Evolutionary conservation across 2,329 filamentous ascomycete genomes (phyloP).

Genomic region (Epichloe uncinata): DNA sequence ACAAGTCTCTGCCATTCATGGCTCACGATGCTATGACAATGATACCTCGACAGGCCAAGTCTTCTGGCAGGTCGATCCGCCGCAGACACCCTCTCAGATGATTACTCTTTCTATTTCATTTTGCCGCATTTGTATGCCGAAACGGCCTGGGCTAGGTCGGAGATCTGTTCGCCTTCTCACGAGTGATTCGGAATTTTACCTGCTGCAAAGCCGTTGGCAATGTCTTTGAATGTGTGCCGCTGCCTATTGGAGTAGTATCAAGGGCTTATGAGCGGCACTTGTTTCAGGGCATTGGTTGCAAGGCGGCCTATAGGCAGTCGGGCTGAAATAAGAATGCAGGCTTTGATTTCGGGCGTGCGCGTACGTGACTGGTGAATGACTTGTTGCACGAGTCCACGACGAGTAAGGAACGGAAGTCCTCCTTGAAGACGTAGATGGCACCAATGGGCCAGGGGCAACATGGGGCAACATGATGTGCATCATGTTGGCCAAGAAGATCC

Average conservation of each 20-base stretch:
- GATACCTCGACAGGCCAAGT: slow-evolving; percentile 2
- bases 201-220: not conserved
- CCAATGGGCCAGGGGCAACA: not conserved
- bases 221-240: not conserved
- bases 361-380: slow-evolving; percentile 4
- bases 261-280: not conserved
- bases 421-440: not conserved
- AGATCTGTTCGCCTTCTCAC: not conserved
- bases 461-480: not conserved
- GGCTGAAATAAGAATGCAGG: slow-evolving; percentile 4
- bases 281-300: not conserved
- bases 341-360: slow-evolving; percentile 3
- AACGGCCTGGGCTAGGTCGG: not conserved
- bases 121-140: not conserved
- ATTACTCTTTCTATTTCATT: not conserved
- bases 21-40: slow-evolving; percentile 1
- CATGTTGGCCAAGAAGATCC: not conserved
- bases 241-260: not conserved
- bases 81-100: not conserved
- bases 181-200: not conserved
- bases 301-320: slow-evolving; percentile 3
- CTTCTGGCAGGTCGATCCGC: not conserved
- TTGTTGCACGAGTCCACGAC: not conserved
- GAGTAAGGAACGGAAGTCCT: not conserved
- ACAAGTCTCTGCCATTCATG: slow-evolving; percentile 1